Base-by-base conservation (phyloP, 2,329 filamentous ascomycete genomes). In the Apiospora sp. region DNA sequence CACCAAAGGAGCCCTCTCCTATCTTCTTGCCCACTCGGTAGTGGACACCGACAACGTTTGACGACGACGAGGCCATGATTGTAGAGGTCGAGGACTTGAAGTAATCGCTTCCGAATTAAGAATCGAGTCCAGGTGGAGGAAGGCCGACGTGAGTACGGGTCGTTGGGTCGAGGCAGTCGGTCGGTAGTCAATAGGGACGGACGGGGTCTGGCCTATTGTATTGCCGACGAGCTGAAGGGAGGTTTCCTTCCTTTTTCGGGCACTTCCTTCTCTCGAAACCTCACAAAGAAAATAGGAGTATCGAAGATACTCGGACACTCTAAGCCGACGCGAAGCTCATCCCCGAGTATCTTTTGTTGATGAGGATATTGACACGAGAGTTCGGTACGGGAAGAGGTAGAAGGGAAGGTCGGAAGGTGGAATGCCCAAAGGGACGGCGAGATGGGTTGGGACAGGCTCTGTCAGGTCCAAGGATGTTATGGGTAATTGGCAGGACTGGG, bases 1-100 rank as follows among this genome's bases (percentile, higher is more conserved):
- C 96, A 87, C 96, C 96, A 81, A 98, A 98, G 51, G 95, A 98
- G 76, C 96, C 96, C 90, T 98, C 96, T 83, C 96, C 96, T 79
- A 99, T 98, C 88, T 99, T 99, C 91, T 98, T 98, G 80, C 96
- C 96, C 77, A 99, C 96, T 77, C 96, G 91, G 85, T 99, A 99
- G 87, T 99, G 96, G 78, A 99, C 96, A 82, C 96, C 96, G 80
- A 98, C 96, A 78, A 99, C 96, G 85, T 98, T 98, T 75, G 95
- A 98, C 75, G 94, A 96, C 74, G 93, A 94, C 76, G 94, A 95
- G 73, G 94, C 91, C 94, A 96, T 96, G 82, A 80, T 82, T 82
- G 78, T 24, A 70, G 70, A 67, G 61, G 73, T 67, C 49, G 58
- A 64, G 34, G 30, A n/a, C 34, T 64, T 64, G 34, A 41, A 64